A percentile compares a stretch with the other conserved stretches of the same genome.
These are phyloP conservation scores for Melampsora larici-populina DNA, from an alignment of 1,284 basidiomycete species.

Conservation along the genomic window DNA sequence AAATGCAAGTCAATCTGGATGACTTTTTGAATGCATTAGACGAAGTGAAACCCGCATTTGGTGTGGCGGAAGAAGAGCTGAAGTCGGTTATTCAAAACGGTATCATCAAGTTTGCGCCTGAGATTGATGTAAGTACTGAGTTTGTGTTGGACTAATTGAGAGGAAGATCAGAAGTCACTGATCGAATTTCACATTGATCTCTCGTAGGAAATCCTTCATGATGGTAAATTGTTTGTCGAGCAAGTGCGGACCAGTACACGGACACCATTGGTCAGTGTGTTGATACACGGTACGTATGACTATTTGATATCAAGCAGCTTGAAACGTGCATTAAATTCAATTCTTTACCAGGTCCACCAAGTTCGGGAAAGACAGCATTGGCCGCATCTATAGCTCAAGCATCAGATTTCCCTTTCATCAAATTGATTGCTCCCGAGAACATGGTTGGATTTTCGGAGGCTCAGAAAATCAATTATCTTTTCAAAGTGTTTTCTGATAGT, in stretches of 20 bases:
- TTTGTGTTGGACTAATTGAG: not conserved
- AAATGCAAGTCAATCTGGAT: constrained; percentile 77
- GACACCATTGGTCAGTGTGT: constrained; percentile 85
- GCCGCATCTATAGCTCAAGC: constrained; percentile 90
- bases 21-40: constrained; percentile 91
- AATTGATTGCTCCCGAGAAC: constrained; percentile 89
- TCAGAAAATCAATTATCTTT: constrained; percentile 87
- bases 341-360: constrained; percentile 63
- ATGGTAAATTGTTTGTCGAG: constrained; percentile 88
- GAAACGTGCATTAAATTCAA: not conserved
- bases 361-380: constrained; percentile 91
- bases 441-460: constrained; percentile 93
- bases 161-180: not conserved
- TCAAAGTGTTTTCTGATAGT: constrained; percentile 90
- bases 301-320: not conserved
- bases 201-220: constrained; percentile 73
- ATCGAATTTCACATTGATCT: not conserved
- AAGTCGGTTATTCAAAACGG: constrained; percentile 92
- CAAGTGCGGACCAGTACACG: constrained; percentile 87
- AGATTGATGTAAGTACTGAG: constrained; percentile 65
- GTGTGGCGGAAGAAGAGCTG: constrained; percentile 95
- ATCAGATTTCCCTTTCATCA: constrained; percentile 96
- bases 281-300: constrained; percentile 66
- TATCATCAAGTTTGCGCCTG: constrained; percentile 80
- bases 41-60: constrained; percentile 94